A percentile compares a stretch with the other conserved stretches of the same genome.
Evolutionary conservation across 352 stramenopile genomes (phyloP).

Genomic region (Pythium folliculosum): DNA sequence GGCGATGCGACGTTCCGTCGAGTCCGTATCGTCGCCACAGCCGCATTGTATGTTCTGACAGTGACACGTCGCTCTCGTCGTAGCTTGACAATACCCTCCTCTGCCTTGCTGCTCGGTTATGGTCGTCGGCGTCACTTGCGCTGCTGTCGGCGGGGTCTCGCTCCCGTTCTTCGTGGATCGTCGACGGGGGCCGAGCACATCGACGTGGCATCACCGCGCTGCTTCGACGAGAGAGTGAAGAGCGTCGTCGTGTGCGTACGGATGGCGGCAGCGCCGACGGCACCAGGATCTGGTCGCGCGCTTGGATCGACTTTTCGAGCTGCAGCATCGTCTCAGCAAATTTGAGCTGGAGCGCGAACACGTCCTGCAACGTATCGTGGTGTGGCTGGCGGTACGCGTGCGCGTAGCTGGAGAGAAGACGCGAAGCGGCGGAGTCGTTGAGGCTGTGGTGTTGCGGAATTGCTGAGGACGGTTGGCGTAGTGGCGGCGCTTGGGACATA

Average conservation of each 20-base stretch:
- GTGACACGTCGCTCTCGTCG: slow-evolving; percentile 1
- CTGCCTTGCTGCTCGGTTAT: background rate
- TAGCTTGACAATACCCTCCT: background rate
- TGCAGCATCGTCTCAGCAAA: slow-evolving; percentile 77
- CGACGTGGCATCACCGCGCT: too few relatives aligned
- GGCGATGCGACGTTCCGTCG: background rate
- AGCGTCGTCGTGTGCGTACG: background rate
- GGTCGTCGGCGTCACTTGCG: background rate
- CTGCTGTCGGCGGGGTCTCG: slow-evolving; percentile 3
- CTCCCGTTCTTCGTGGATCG: slow-evolving; percentile 12
- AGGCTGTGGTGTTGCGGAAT: too few relatives aligned
- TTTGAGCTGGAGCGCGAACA: slow-evolving; percentile 65
- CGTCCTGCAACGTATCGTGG: slow-evolving; percentile 42
- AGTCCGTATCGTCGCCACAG: slow-evolving; percentile 15
- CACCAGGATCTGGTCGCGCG: slow-evolving; percentile 53
- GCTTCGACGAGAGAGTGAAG: too few relatives aligned
- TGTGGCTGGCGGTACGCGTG: slow-evolving; percentile 33
- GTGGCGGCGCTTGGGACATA: background rate
- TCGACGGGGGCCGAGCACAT: background rate
- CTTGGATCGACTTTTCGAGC: slow-evolving; percentile 66
- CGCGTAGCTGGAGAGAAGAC: background rate
- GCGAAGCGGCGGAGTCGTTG: too few relatives aligned
- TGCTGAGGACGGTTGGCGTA: too few relatives aligned
- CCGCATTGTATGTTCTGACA: slow-evolving; percentile 6
- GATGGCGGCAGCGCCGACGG: slow-evolving; percentile 3